phyloP scores from a whole-genome alignment of 306 rosid genomes.

The Mucuna pruriens region DNA sequence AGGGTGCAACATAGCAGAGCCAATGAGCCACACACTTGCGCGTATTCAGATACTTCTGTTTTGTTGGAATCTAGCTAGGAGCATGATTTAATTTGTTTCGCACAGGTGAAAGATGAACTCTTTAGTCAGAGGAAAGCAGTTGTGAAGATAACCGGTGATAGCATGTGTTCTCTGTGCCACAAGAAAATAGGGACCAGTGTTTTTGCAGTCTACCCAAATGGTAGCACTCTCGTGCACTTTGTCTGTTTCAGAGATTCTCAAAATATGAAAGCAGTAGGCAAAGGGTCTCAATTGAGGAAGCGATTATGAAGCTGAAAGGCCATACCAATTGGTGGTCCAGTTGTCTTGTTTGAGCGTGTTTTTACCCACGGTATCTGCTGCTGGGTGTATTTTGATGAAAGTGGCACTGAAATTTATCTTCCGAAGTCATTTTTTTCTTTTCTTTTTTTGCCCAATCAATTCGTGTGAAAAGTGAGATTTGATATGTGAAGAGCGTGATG shows the following conservation, averaged over 20 bases:
- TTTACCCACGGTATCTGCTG: not conserved
- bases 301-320: slow-evolving; percentile 39
- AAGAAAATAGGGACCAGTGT: slow-evolving; percentile 97
- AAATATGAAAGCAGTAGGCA: slow-evolving; percentile 82
- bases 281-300: slow-evolving; percentile 69
- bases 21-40: not conserved
- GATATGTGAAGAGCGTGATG: slow-evolving; percentile 28
- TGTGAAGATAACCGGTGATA: slow-evolving; percentile 82
- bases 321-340: slow-evolving; percentile 12
- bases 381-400: slow-evolving; percentile 34
- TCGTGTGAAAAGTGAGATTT: slow-evolving; percentile 36
- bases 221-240: slow-evolving; percentile 90
- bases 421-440: not conserved
- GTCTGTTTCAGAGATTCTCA: slow-evolving; percentile 96
- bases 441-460: not conserved
- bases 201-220: slow-evolving; percentile 91
- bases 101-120: slow-evolving; percentile 90
- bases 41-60: slow-evolving; percentile 22
- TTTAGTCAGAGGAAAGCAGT: slow-evolving; percentile 75
- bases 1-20: slow-evolving; percentile 1
- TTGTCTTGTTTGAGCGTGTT: slow-evolving; percentile 1
- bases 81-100: slow-evolving; percentile 27
- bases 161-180: slow-evolving; percentile 92
- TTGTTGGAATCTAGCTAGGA: slow-evolving; percentile 28
- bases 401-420: slow-evolving; percentile 4